Evolutionary conservation across 2,329 filamentous ascomycete species (phyloP).

Genomic region (Fusarium sp.): DNA sequence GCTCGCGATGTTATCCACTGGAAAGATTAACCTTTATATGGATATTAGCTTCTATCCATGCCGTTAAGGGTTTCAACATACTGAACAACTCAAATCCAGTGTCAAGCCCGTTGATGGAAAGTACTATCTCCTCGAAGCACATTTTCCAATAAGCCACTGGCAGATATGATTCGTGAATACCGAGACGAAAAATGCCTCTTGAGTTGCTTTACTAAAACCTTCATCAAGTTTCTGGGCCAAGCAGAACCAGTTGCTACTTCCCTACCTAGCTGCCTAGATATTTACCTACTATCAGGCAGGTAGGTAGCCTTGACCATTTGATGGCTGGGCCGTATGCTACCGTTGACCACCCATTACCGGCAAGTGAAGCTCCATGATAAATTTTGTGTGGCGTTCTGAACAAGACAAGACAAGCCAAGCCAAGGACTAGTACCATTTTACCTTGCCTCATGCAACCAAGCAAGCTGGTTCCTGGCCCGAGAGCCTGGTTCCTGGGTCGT

Average conservation of each 20-base stretch:
- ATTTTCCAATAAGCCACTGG: not conserved
- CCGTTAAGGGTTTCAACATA: no score
- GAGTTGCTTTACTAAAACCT: not conserved
- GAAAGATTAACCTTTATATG: not conserved
- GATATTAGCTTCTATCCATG: not conserved
- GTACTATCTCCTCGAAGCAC: no score
- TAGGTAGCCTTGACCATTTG: not conserved
- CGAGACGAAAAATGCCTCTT: not conserved
- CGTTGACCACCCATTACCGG: not conserved
- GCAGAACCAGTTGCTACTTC: not conserved
- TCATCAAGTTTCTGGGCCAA: not conserved
- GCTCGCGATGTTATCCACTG: not conserved
- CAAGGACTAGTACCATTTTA: not conserved
- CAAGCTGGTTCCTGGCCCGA: constrained; percentile 13
- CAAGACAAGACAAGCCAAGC: not conserved
- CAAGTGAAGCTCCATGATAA: constrained; percentile 8
- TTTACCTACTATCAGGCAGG: no score
- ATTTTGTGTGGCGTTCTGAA: constrained; percentile 24
- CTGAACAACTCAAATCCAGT: no score
- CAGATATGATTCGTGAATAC: not conserved
- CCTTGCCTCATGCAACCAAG: not conserved
- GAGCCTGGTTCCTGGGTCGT: constrained; percentile 21
- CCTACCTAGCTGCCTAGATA: no score
- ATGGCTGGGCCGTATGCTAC: not conserved
- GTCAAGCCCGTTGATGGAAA: no score